Evolutionary conservation across 192 early-diverging fungal genomes (phyloP).

Genomic region (Spizellomyces sp.): DNA sequence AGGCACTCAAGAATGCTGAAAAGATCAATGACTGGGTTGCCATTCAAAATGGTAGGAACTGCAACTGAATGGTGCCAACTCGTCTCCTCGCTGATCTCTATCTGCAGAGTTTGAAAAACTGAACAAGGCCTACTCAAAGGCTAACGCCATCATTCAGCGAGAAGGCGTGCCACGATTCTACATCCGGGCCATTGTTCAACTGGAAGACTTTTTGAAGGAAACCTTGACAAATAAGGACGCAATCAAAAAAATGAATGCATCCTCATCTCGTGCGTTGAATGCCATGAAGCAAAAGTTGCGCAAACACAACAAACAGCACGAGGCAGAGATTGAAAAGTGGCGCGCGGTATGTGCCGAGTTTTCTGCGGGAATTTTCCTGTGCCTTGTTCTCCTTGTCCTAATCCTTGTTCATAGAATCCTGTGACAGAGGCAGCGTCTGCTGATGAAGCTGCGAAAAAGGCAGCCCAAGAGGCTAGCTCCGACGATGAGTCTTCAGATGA

Average conservation of each 20-base stretch:
- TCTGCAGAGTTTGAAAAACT: conserved; percentile 85
- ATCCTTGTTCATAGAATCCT: conserved; percentile 41
- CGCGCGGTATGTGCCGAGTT: conserved; percentile 31
- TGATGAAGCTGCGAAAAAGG: conserved; percentile 50
- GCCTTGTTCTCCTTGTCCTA: conserved; percentile 1
- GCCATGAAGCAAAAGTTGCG: conserved; percentile 91
- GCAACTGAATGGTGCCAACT: not conserved
- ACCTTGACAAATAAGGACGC: conserved; percentile 68
- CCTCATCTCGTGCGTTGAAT: conserved; percentile 80
- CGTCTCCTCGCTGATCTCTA: conserved; percentile 17
- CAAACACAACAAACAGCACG: conserved; percentile 81
- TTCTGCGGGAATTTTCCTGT: not conserved
- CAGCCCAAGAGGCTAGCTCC: conserved; percentile 32
- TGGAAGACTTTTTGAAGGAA: conserved; percentile 79
- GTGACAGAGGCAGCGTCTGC: conserved; percentile 56
- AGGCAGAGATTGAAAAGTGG: conserved; percentile 72
- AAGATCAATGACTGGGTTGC: conserved; percentile 91
- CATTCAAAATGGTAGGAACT: conserved; percentile 67
- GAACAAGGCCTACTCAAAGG: conserved; percentile 68
- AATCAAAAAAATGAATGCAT: conserved; percentile 83
- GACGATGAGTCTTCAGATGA: conserved; percentile 55
- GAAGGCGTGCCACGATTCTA: conserved; percentile 68
- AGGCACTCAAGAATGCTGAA: conserved; percentile 69
- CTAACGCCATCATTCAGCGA: conserved; percentile 54
- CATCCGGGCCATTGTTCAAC: conserved; percentile 66